These are phyloP conservation scores for Diaporthe citrichinensis DNA, from an alignment of 2,329 filamentous ascomycete genomes.

Conservation along the genomic window DNA sequence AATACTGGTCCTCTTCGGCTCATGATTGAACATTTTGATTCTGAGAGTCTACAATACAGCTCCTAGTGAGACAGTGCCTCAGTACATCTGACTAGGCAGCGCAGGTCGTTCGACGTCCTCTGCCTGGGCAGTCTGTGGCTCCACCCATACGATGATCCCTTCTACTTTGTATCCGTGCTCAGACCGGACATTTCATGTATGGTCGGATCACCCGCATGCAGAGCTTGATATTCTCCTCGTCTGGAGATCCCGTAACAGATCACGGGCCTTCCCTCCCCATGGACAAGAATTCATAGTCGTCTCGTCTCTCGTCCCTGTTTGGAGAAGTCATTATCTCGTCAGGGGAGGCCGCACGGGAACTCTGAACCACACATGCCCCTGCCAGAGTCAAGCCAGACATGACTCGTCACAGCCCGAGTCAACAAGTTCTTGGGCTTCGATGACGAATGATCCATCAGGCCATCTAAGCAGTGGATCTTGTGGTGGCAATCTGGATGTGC, in stretches of 20 bases:
- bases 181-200: background rate
- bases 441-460: conserved; percentile 15
- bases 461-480: conserved; percentile 1
- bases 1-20: background rate
- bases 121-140: background rate
- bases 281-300: background rate
- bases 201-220: background rate
- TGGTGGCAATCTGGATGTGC: background rate
- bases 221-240: background rate
- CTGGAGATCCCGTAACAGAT: background rate
- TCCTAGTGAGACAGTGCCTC: background rate
- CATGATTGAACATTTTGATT: background rate
- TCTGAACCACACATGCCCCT: background rate
- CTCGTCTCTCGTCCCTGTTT: background rate
- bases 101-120: background rate
- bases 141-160: background rate
- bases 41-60: background rate
- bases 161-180: background rate
- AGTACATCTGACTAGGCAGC: background rate
- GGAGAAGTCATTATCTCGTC: background rate
- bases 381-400: conserved; percentile 17
- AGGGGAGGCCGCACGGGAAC: background rate
- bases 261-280: background rate
- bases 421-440: conserved; percentile 6
- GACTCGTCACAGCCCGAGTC: conserved; percentile 25